These are phyloP conservation scores for Mitosporidium daphniae DNA, from an alignment of 371 early-diverging fungal genomes.

Conservation along the genomic window DNA sequence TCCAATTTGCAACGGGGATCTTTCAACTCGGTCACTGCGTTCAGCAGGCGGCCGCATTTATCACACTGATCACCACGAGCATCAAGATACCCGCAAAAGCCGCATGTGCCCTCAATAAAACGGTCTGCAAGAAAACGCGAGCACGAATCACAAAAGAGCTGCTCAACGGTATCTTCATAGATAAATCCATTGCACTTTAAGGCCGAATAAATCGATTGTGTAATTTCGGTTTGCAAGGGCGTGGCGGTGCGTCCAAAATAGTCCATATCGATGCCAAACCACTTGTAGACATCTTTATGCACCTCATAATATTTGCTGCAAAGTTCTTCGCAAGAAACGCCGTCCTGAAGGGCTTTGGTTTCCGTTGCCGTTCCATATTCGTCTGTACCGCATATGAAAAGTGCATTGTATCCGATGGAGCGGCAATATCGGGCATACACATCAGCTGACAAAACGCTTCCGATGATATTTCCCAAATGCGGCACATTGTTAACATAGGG, in stretches of 20 bases:
- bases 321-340: constrained; percentile 45
- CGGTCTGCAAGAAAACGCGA: constrained; percentile 91
- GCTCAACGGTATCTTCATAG: constrained; percentile 31
- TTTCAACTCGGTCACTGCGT: constrained; percentile 62
- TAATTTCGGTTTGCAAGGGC: constrained; percentile 43
- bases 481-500: constrained; percentile 99
- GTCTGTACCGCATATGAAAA: constrained; percentile 94
- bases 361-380: constrained; percentile 99
- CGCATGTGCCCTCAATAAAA: constrained; percentile 87
- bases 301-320: constrained; percentile 76
- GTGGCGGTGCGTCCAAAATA: constrained; percentile 85
- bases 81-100: constrained; percentile 40
- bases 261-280: constrained; percentile 84
- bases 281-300: constrained; percentile 62
- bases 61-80: constrained; percentile 99
- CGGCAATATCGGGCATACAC: constrained; percentile 75
- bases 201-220: constrained; percentile 59
- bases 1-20: constrained; percentile 81
- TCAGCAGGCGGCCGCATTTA: constrained; percentile 55
- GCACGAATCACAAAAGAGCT: constrained; percentile 67
- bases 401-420: constrained; percentile 43
- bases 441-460: constrained; percentile 89
- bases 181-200: constrained; percentile 31
- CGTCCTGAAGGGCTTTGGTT: constrained; percentile 81
- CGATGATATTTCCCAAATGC: constrained; percentile 96